Evolutionary conservation across 768 basidiomycete genomes (phyloP).

Genomic region (Gymnopilus dilepis): DNA sequence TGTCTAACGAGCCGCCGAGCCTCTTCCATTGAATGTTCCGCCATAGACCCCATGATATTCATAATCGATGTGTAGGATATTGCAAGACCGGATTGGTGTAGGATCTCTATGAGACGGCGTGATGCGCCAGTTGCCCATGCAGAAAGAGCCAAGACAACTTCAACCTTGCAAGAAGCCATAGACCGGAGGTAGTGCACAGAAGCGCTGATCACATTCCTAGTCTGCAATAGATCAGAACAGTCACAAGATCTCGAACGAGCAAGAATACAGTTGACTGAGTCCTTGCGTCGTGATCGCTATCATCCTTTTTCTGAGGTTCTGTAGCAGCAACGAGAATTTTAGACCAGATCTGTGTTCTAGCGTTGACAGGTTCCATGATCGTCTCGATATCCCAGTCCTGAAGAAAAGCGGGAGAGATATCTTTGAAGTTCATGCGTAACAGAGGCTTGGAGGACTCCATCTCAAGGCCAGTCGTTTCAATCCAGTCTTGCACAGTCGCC

Average conservation of each 20-base stretch:
- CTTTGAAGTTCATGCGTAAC: slow-evolving; percentile 21
- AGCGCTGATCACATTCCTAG: slow-evolving; percentile 13
- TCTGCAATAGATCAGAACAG: not conserved
- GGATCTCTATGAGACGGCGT: slow-evolving; percentile 9
- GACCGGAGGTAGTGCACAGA: slow-evolving; percentile 21
- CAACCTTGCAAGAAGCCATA: slow-evolving; percentile 11
- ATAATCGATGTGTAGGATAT: slow-evolving; percentile 13
- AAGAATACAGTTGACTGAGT: slow-evolving; percentile 11
- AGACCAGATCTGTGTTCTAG: slow-evolving; percentile 20
- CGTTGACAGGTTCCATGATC: slow-evolving; percentile 24
- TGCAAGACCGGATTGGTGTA: slow-evolving; percentile 18
- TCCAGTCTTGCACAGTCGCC: too few relatives aligned
- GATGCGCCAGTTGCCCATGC: slow-evolving; percentile 20
- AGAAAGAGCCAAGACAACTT: slow-evolving; percentile 14
- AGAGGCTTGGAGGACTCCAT: slow-evolving; percentile 28
- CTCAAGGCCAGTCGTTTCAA: not conserved
- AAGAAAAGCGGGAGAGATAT: slow-evolving; percentile 27
- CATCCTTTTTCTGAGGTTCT: slow-evolving; percentile 13
- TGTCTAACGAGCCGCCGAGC: not conserved
- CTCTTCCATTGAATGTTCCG: slow-evolving; percentile 5
- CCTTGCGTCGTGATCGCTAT: slow-evolving; percentile 11
- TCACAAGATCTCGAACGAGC: not conserved
- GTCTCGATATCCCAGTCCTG: slow-evolving; percentile 23
- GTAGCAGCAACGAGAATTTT: slow-evolving; percentile 24
- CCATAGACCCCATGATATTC: slow-evolving; percentile 9